A percentile compares a stretch with the other conserved stretches of the same genome.
Evolutionary conservation across 1,139 yeast species (phyloP).

Genomic region (Pichia inconspicua): DNA sequence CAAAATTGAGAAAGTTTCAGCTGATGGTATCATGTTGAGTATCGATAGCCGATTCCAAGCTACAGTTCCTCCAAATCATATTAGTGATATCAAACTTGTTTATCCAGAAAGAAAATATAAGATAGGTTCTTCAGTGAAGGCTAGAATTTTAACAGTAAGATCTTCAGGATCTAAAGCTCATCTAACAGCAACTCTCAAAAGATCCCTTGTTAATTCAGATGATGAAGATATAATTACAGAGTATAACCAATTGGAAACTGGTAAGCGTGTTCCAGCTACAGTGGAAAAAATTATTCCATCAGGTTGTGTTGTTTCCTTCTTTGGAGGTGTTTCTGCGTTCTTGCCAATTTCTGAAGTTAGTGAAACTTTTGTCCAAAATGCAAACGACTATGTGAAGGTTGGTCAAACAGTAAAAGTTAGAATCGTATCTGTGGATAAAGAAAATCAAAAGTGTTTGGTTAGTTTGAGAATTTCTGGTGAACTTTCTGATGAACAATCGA

Average conservation of each 20-base stretch:
- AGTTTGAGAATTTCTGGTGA: slow-evolving; percentile 64
- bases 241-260: slow-evolving; percentile 47
- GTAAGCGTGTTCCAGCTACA: slow-evolving; percentile 65
- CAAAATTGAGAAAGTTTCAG: slow-evolving; percentile 56
- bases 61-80: slow-evolving; percentile 63
- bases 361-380: slow-evolving; percentile 73
- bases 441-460: slow-evolving; percentile 52
- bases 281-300: slow-evolving; percentile 62
- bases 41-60: slow-evolving; percentile 65
- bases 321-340: slow-evolving; percentile 70
- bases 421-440: slow-evolving; percentile 50
- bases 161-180: slow-evolving; percentile 30
- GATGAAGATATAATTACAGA: slow-evolving; percentile 49
- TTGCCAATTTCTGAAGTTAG: slow-evolving; percentile 84
- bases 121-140: slow-evolving; percentile 71
- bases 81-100: slow-evolving; percentile 75
- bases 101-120: slow-evolving; percentile 92
- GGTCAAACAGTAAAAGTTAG: slow-evolving; percentile 83
- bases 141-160: slow-evolving; percentile 46
- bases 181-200: slow-evolving; percentile 66
- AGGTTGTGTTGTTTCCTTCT: slow-evolving; percentile 81
- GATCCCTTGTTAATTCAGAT: slow-evolving; percentile 69
- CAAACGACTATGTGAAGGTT: slow-evolving; percentile 67
- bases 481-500: slow-evolving; percentile 41
- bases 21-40: slow-evolving; percentile 61